These are phyloP conservation scores for rapeseed (Brassica napus) DNA, from an alignment of 345 rosid species.

Conservation along the genomic window Da-Ae NC_063446.1:55170001-55170500, in stretches of 20 bases:
- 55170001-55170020: conserved; percentile 80
- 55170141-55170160: conserved; percentile 96
- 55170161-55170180: conserved; percentile 97
- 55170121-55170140: conserved; percentile 71
- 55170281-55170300: conserved; percentile 71
- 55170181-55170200: conserved; percentile 2
- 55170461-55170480: conserved; percentile 76
- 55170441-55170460: conserved; percentile 51
- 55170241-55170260: conserved; percentile 66
- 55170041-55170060: conserved; percentile 58
- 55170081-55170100: conserved; percentile 52
- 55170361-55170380: conserved; percentile 11
- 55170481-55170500: conserved; percentile 71
- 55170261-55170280: conserved; percentile 91
- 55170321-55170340: conserved; percentile 87
- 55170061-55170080: conserved; percentile 46
- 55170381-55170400: background rate
- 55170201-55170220: background rate
- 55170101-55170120: conserved; percentile 56
- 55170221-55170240: conserved; percentile 4
- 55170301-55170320: conserved; percentile 71
- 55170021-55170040: conserved; percentile 69
- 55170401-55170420: conserved; percentile 56
- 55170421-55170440: conserved; percentile 73
- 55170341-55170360: conserved; percentile 15